Evolutionary conservation across 768 basidiomycete genomes (phyloP), one percentile per base, ranked within the genome.

Genomic region (Phlebiopsis flavidoalba): DNA sequence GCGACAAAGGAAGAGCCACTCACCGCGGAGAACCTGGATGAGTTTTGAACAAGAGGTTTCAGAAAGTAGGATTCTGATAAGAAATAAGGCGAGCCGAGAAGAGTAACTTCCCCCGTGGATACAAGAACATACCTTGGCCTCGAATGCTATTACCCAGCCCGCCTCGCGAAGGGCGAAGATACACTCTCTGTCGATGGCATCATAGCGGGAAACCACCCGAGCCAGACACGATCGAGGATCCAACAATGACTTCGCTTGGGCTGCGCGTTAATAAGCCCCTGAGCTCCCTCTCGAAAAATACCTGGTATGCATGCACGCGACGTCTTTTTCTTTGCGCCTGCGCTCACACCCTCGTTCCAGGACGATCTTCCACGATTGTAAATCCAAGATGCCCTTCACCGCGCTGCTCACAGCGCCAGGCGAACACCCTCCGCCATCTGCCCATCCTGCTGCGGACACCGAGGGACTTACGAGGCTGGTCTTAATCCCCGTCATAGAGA

Each of bases 311-410:
- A n/a, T 3, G 12, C 43, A 5, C 11, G 54, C n/a, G n/a, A n/a
- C n/a, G n/a, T n/a, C n/a, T 17, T 10, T 43, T 21, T 3, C 15
- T 53, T 24, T 22, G 10, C 17, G 37, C n/a, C 15, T 19, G 15
- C 40, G 21, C 47, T 37, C 24, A 47, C 58, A 24, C 57, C 55
- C 54, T 24, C n/a, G n/a, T 48, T 40, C 14, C 67, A 94, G 93
- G 94, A 95, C 91, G 12, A 80, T 96, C 63, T 97, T 85, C 73
- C 92, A 93, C 73, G 95, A 97, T 70, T 83, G 87, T 22, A 96
- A 95, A 77, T 70, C 85, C 62, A 88, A 89, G 72, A 78, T 75
- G 58, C 83, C 88, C 4, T 83, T 74, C 64, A 81, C 85, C n/a
- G 0, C 83, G n/a, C 84, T 1, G 80, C 67, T 17, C n/a, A 14